Conservation (phyloP, 352 stramenopile genomes). For the Pythium scleroteichum region DNA sequence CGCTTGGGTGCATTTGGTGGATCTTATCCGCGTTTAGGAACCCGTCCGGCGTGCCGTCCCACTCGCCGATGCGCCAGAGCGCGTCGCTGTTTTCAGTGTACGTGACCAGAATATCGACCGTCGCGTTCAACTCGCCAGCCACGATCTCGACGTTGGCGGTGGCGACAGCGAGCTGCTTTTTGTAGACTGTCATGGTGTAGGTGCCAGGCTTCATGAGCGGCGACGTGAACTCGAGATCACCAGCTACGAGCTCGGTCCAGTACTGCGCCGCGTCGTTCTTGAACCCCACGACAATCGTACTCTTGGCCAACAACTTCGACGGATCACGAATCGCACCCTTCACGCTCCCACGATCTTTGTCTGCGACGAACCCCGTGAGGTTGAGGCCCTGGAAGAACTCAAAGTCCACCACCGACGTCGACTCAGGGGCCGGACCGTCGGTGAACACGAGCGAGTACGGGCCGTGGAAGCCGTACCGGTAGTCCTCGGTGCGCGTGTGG, state of each 20-base stretch:
- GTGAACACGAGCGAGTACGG: constrained; percentile 50
- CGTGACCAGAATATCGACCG: constrained; percentile 30
- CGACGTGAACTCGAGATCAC: constrained; percentile 33
- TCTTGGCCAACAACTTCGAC: constrained; percentile 28
- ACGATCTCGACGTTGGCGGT: constrained; percentile 32
- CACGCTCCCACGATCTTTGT: constrained; percentile 34
- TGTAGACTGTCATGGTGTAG: constrained; percentile 59
- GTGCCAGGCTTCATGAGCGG: constrained; percentile 46
- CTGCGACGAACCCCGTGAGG: constrained; percentile 40
- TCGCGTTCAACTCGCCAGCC: constrained; percentile 1
- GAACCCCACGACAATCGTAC: constrained; percentile 36
- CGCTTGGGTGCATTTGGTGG: constrained; percentile 50
- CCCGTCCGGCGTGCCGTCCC: constrained; percentile 49
- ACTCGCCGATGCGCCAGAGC: constrained; percentile 52
- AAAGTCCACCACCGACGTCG: constrained; percentile 35
- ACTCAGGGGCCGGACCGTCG: constrained; percentile 27
- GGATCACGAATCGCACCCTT: constrained; percentile 38
- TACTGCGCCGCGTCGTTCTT: constrained; percentile 46
- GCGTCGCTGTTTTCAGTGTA: constrained; percentile 26
- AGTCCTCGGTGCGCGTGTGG: constrained; percentile 53
- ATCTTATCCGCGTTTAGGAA: constrained; percentile 63
- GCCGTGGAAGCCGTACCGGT: constrained; percentile 55
- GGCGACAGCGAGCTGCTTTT: constrained; percentile 50
- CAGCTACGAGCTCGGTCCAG: constrained; percentile 31
- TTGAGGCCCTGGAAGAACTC: constrained; percentile 41